Percentiles rank a stretch among this genome's conserved stretches.
These are phyloP conservation scores for Trichoderma sp. DNA, from an alignment of 2,329 filamentous ascomycete species.

Conservation along the genomic window DNA sequence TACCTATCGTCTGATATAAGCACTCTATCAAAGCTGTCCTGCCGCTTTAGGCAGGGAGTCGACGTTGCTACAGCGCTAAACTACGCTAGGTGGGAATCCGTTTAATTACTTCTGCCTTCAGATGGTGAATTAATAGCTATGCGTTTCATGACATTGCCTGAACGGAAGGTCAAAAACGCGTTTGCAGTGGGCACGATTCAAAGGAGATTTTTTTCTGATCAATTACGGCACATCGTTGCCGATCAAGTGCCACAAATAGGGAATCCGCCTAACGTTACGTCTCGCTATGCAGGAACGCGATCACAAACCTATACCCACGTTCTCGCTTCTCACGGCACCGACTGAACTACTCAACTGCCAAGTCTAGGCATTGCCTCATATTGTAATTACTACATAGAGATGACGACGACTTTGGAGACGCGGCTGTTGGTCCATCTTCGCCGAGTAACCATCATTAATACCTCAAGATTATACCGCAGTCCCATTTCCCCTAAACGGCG, in stretches of 20 bases:
- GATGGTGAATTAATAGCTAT: background rate
- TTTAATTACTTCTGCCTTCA: background rate
- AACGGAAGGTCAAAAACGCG: background rate
- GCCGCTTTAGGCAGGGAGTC: background rate
- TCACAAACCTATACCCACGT: background rate
- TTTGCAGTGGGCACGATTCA: background rate
- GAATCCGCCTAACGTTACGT: background rate
- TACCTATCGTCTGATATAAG: slow-evolving; percentile 11
- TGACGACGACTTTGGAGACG: background rate
- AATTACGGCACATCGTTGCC: background rate
- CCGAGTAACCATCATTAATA: background rate
- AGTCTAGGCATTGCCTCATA: background rate
- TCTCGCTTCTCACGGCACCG: background rate
- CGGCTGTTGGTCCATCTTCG: background rate
- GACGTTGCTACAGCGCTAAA: background rate
- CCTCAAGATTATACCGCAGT: background rate
- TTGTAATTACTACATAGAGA: background rate
- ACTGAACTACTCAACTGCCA: background rate
- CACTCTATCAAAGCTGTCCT: slow-evolving; percentile 4
- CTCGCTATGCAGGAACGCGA: background rate
- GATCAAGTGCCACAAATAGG: background rate
- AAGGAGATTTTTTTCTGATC: background rate
- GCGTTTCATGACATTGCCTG: background rate
- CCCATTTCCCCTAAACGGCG: background rate
- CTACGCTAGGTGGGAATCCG: background rate